Evolutionary conservation across 495 filamentous ascomycete genomes (phyloP), one percentile per base, ranked within the genome.

Genomic region (Aspergillus taichungensis): DNA sequence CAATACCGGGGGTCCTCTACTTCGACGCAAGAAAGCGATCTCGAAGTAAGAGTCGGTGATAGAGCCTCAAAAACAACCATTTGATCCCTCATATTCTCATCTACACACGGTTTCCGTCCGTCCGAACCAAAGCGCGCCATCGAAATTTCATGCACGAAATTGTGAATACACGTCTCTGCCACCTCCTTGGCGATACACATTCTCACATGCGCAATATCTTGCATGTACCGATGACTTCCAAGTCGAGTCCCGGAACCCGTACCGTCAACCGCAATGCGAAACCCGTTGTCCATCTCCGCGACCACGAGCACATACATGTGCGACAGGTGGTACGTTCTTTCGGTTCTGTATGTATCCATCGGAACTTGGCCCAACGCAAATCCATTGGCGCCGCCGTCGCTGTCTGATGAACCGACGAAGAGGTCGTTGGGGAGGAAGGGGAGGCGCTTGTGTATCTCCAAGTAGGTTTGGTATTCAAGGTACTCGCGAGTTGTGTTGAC

Each of bases 61-160:
- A 95, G 64, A 27, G 82, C 83, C 56, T 94, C 86, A 54, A 90
- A 94, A 3, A 92, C 72, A 2, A 90, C 77, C 40, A 94, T 53
- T 54, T 94, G 88, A 61, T 94, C 88, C 59, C 85, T 76, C 57
- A 90, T 76, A 52, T 79, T 68, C 55, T 78, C 74, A 58, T 94
- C 88, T 6, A 88, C 77, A 44, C 63, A 67, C 0, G 66, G 51
- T 33, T 48, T 56, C 34, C 45, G 40, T 12, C 12, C 8, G 4
- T 13, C 40, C 5, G 29, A 34, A 33, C 48, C 51, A 14, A 68
- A 69, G 5, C 86, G 55, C 53, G 88, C 84, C 5, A 62, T 55
- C 27, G 75, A 63, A 30, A 92, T 68, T 11, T 76, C 69, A 37
- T 64, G 67, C n/a, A 79, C 68, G 14, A 24, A 24, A 24, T 24